phyloP scores from a whole-genome alignment of 768 basidiomycete genomes.

The Kondoa malvinella region DNA sequence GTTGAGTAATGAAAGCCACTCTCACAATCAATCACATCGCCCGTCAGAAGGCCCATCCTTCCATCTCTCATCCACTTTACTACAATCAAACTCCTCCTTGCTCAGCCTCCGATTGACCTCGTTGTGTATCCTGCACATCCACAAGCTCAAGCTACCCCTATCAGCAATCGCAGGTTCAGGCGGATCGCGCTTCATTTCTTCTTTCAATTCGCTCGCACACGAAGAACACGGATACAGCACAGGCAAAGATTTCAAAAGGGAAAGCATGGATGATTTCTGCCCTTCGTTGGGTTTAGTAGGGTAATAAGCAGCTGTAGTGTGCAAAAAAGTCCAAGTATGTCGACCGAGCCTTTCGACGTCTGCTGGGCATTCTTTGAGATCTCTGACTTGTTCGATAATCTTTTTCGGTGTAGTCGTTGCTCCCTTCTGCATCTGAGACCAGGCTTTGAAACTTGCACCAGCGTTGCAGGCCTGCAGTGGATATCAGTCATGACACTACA shows the following conservation, averaged over 20 bases:
- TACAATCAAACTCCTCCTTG: conserved; percentile 67
- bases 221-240: conserved; percentile 70
- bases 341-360: conserved; percentile 77
- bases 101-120: conserved; percentile 75
- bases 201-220: conserved; percentile 68
- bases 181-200: conserved; percentile 47
- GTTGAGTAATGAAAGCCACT: too few relatives aligned
- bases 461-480: conserved; percentile 9
- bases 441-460: conserved; percentile 52
- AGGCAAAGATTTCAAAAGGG: conserved; percentile 59
- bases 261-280: conserved; percentile 69
- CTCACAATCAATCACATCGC: conserved; percentile 50
- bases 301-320: conserved; percentile 88
- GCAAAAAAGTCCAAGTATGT: conserved; percentile 92
- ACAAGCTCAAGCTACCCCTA: conserved; percentile 50
- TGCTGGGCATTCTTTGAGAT: conserved; percentile 52
- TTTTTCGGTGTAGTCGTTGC: conserved; percentile 25
- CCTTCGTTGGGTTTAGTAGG: conserved; percentile 57
- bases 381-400: conserved; percentile 8
- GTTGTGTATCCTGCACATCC: conserved; percentile 87
- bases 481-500: background rate
- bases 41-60: conserved; percentile 76
- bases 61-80: conserved; percentile 73
- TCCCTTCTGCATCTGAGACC: conserved; percentile 35
- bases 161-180: conserved; percentile 47